Base-by-base conservation (phyloP, 2,329 filamentous ascomycete species). In the Botrytis tulipae region DNA sequence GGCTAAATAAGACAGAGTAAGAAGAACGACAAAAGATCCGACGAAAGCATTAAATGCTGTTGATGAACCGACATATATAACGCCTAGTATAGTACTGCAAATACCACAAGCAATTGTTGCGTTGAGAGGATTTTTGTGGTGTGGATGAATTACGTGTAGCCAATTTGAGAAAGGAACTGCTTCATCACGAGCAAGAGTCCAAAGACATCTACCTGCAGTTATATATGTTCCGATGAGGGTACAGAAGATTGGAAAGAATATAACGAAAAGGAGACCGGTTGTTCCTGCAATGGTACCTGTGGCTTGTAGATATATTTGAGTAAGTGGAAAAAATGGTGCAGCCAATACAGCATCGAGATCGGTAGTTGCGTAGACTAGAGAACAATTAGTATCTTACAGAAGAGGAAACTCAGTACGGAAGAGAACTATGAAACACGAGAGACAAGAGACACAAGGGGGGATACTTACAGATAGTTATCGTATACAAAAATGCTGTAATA, bases 41-140 rank as follows among this genome's bases (percentile, higher is more conserved):
- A 92, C 87, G 40, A 93, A 88, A 0, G 90, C 90, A 60, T 88
- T 87, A 82, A 93, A 93, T 0, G 91, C 91, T 0, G 89, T 90
- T 1, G 84, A 86, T 74, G 85, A 89, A n/a, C 88, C 90, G 1
- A 93, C 85, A 76, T 92, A 92, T 62, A 93, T 89, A 60, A 84
- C 85, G 0, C 89, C 90, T 0, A 93, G 83, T 4, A 90, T 79
- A 0, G 89, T 89, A 37, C 86, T 86, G 71, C 86, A 81, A 59
- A 82, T 75, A 6, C 84, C 82, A 82, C 85, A 87, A 14, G 84
- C 82, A 1, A 90, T 73, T 0, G 87, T 89, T 0, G 89, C 86
- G 75, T 87, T 86, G 75, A 88, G 85, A 0, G 89, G 89, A 73
- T 86, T 87, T 18, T 85, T 82, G 75, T 84, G 84, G 0, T 76